Evolutionary conservation across 2,329 filamentous ascomycete genomes (phyloP).

Genomic region (Knufia fluminis): DNA sequence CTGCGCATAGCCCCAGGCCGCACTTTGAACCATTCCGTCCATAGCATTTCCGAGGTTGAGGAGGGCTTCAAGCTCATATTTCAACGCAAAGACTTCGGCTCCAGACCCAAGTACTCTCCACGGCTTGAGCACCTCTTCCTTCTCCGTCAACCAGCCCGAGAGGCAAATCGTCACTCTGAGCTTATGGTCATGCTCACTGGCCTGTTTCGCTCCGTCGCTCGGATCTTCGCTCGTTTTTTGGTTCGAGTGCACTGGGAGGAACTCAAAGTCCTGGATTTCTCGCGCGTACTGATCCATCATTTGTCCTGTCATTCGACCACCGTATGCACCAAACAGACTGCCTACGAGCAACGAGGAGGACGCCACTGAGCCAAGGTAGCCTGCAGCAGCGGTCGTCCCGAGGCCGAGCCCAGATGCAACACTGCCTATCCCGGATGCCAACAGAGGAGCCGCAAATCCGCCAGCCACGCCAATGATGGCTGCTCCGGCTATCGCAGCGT

Average conservation of each 20-base stretch:
- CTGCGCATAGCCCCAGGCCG: conserved; percentile 71
- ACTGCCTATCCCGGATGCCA: conserved; percentile 68
- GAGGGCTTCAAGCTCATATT: conserved; percentile 73
- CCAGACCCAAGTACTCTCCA: conserved; percentile 68
- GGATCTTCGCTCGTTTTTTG: conserved; percentile 37
- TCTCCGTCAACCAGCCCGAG: conserved; percentile 68
- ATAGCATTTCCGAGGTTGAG: conserved; percentile 69
- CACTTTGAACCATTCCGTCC: conserved; percentile 65
- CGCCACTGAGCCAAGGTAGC: conserved; percentile 69
- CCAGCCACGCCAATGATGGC: conserved; percentile 76
- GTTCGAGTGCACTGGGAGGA: conserved; percentile 57
- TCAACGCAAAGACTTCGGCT: conserved; percentile 70
- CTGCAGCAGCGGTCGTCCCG: conserved; percentile 62
- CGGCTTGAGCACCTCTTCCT: conserved; percentile 62
- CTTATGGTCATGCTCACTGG: conserved; percentile 44
- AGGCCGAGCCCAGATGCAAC: conserved; percentile 70
- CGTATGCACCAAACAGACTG: conserved; percentile 84
- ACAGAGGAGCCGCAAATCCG: conserved; percentile 66
- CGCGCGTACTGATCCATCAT: conserved; percentile 82
- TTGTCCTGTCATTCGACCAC: conserved; percentile 68
- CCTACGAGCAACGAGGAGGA: conserved; percentile 73
- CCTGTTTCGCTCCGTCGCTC: conserved; percentile 34
- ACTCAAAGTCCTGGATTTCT: conserved; percentile 81
- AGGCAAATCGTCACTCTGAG: conserved; percentile 76
- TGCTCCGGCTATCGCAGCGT: conserved; percentile 80